Percentiles rank a stretch among this genome's conserved stretches.
Evolutionary conservation across 1,139 yeast genomes (phyloP).

Genomic region (Saccharomyces hybrid): DNA sequence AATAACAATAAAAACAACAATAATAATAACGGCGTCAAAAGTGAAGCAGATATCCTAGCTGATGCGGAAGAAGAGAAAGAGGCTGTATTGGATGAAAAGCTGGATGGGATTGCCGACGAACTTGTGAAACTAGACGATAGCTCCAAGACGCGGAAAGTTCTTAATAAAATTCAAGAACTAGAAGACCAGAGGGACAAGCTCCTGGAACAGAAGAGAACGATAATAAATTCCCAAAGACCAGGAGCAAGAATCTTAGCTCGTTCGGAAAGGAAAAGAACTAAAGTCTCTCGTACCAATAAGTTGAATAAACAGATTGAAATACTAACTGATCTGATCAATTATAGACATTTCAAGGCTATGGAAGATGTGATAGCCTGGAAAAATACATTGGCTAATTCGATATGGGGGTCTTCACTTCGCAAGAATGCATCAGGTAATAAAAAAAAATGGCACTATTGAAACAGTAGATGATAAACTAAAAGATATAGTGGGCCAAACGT

Average conservation of each 20-base stretch:
- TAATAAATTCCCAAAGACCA: constrained; percentile 13
- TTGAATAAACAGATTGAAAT: constrained; percentile 20
- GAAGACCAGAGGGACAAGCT: constrained; percentile 25
- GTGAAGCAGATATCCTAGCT: constrained; percentile 21
- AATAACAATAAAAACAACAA: not conserved
- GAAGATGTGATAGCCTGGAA: constrained; percentile 24
- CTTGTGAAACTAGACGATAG: constrained; percentile 30
- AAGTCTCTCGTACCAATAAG: constrained; percentile 15
- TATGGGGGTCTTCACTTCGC: constrained; percentile 22
- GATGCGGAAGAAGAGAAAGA: constrained; percentile 14
- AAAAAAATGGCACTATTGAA: constrained; percentile 10
- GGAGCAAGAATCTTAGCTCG: constrained; percentile 21
- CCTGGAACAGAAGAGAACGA: constrained; percentile 15
- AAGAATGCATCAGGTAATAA: constrained; percentile 22
- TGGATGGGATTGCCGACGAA: constrained; percentile 30
- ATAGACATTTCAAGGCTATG: constrained; percentile 20
- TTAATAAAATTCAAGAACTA: constrained; percentile 20
- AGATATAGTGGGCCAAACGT: constrained; percentile 15
- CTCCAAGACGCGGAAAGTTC: constrained; percentile 24
- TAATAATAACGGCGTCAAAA: constrained; percentile 5
- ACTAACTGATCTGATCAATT: constrained; percentile 21
- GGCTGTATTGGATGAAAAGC: constrained; percentile 25
- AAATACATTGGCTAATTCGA: constrained; percentile 19
- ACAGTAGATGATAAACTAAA: constrained; percentile 16
- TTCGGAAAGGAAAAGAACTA: constrained; percentile 20